Evolutionary conservation across 805 yeast species (phyloP).

Genomic region (Naumovozyma dairenensis): DNA sequence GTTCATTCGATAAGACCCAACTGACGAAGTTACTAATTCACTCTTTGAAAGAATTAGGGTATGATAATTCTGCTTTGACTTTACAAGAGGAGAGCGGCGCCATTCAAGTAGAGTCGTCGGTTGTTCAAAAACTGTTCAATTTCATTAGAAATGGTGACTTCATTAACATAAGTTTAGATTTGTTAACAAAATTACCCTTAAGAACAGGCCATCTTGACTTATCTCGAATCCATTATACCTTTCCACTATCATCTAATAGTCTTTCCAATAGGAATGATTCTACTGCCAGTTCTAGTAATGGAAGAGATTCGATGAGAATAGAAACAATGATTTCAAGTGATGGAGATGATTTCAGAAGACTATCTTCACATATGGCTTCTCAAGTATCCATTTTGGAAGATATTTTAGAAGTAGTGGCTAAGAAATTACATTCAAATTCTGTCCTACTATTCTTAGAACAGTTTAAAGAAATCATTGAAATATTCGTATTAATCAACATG

Average conservation of each 20-base stretch:
- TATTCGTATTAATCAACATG: constrained; percentile 18
- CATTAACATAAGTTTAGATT: constrained; percentile 22
- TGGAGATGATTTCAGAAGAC: no score
- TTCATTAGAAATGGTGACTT: constrained; percentile 36
- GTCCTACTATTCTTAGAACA: neutral
- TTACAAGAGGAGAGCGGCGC: constrained; percentile 36
- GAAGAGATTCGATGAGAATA: no score
- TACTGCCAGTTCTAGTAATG: neutral
- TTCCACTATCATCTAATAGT: no score
- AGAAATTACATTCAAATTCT: neutral
- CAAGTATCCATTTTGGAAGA: neutral
- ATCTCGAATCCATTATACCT: no score
- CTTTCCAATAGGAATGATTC: no score
- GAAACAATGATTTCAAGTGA: no score
- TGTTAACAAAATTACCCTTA: constrained; percentile 26
- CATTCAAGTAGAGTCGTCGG: constrained; percentile 33
- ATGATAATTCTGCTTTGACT: constrained; percentile 29
- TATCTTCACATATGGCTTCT: no score
- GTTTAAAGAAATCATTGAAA: constrained; percentile 14
- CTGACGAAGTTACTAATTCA: constrained; percentile 42
- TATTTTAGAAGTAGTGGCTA: neutral
- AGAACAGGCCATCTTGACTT: constrained; percentile 7
- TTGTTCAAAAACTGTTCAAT: constrained; percentile 32
- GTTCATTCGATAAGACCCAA: constrained; percentile 26
- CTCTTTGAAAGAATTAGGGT: constrained; percentile 42